A percentile compares a stretch with the other conserved stretches of the same genome.
These are phyloP conservation scores for Aspergillus pseudonomiae DNA, from an alignment of 2,329 filamentous ascomycete species.

Conservation along the genomic window DNA sequence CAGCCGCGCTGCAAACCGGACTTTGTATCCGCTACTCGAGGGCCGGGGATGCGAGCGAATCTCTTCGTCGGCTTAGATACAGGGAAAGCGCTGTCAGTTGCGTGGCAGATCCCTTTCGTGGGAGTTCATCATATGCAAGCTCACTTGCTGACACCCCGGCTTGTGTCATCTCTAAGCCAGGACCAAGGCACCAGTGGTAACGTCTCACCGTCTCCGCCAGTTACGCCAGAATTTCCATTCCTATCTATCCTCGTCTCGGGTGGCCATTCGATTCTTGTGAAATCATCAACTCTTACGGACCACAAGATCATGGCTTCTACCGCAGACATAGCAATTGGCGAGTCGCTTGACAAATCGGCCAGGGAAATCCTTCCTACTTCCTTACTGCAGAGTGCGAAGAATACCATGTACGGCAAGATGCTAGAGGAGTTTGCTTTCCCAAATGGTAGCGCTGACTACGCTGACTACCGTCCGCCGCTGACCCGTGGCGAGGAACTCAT, in stretches of 20 bases:
- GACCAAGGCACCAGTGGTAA: slow-evolving; percentile 18
- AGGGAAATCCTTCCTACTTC: slow-evolving; percentile 70
- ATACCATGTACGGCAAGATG: slow-evolving; percentile 77
- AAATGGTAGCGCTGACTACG: slow-evolving; percentile 39
- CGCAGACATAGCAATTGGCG: slow-evolving; percentile 83
- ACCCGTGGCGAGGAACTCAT: slow-evolving; percentile 63
- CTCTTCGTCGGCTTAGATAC: slow-evolving; percentile 77
- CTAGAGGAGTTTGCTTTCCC: slow-evolving; percentile 82
- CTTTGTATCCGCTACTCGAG: slow-evolving; percentile 85
- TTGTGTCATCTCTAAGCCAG: slow-evolving; percentile 65
- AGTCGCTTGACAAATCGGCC: slow-evolving; percentile 85
- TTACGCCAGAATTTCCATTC: slow-evolving; percentile 73
- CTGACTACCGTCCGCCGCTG: slow-evolving; percentile 60
- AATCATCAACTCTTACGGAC: slow-evolving; percentile 67
- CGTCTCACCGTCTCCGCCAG: slow-evolving; percentile 1
- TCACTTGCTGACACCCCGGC: slow-evolving; percentile 83
- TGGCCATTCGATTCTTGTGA: slow-evolving; percentile 85
- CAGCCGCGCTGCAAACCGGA: slow-evolving; percentile 62
- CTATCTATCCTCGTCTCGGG: slow-evolving; percentile 87
- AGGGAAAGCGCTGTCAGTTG: slow-evolving; percentile 83
- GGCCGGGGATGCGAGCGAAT: slow-evolving; percentile 83
- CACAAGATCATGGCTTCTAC: slow-evolving; percentile 76
- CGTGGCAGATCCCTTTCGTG: slow-evolving; percentile 80
- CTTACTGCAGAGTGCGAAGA: slow-evolving; percentile 57
- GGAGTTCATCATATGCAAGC: slow-evolving; percentile 98